Base-by-base conservation (phyloP, 75 land plant species). In the Isoetes taiwanensis region DNA sequence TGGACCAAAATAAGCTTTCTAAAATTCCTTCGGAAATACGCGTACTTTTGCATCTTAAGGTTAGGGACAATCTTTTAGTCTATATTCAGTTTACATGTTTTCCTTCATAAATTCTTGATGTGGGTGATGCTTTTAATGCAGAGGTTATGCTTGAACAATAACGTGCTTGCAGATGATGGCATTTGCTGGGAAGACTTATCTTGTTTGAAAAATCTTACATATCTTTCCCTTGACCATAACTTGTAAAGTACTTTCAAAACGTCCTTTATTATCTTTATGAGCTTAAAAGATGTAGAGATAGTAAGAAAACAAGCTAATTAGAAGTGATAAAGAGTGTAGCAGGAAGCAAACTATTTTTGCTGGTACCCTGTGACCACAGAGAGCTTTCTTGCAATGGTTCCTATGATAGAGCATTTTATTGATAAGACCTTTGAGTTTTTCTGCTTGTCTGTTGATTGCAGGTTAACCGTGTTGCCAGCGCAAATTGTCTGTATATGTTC, bases 391-490 rank as follows among this genome's bases (percentile, higher is more conserved):
- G 19, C 5, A 46, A 46, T 23, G 25, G 50, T n/a, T 4, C 23
- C 50, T 5, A 46, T 8, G 50, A 46, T 46, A 19, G 5, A 3
- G 16, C 25, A 6, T 35, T 25, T 35, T 24, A 19, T 33, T 26
- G 17, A n/a, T 30, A 35, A 31, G 11, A 25, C 24, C 10, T 41
- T 27, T 27, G 57, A 2, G 40, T 41, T 24, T 32, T 58, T 57
- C 19, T 31, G n/a, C 35, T 25, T 32, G 64, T 3, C 55, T 52
- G 53, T 35, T 34, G 2, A 14, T 40, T 54, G 28, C 79, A 88
- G 95, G 1, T 70, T 88, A 20, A 75, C 72, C 2, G 27, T 50
- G 27, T 54, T 88, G 64, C 95, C 95, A 30, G 34, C 83, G 62
- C 71, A 67, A 43, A 34, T 88, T 38, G 80, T 82, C 38, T 23